phyloP scores from a whole-genome alignment of 2,329 filamentous ascomycete genomes.

The Aspergillus clavatus region DNA sequence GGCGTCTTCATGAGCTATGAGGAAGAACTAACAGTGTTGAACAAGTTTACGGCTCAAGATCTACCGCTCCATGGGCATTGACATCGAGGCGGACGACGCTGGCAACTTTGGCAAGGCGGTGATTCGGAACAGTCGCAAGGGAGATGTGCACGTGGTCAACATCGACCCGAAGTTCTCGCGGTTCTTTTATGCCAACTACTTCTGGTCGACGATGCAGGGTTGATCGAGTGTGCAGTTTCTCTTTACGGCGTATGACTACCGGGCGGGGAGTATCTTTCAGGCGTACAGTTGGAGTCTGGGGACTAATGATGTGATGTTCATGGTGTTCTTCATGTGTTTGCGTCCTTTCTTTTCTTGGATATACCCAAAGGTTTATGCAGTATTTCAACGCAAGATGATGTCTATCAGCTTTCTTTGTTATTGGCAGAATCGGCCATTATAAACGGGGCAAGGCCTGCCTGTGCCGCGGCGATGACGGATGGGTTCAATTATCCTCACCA shows the following conservation, averaged over 20 bases:
- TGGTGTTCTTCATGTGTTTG: constrained; percentile 1
- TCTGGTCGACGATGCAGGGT: constrained; percentile 78
- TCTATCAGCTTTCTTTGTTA: no score
- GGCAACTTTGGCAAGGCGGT: constrained; percentile 83
- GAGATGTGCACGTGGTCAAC: constrained; percentile 91
- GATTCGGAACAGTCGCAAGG: constrained; percentile 77
- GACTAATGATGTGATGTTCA: background rate
- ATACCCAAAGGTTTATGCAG: constrained; percentile 8
- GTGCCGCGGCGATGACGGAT: no score
- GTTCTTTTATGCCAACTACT: constrained; percentile 92
- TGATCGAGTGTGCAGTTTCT: constrained; percentile 11
- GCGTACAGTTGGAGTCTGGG: constrained; percentile 8
- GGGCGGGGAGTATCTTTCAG: no score
- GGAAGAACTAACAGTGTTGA: constrained; percentile 7
- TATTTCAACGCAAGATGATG: background rate
- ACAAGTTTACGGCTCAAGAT: constrained; percentile 78
- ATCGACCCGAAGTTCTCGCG: constrained; percentile 87
- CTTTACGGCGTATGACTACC: no score
- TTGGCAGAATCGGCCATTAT: no score
- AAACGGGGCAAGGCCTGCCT: no score
- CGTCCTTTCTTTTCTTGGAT: background rate
- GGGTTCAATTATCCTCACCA: background rate
- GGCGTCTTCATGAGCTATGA: background rate
- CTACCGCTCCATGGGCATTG: constrained; percentile 85
- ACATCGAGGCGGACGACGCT: constrained; percentile 73